phyloP scores from a whole-genome alignment of 2,329 filamentous ascomycete species.

The Beauveria sp. region DNA sequence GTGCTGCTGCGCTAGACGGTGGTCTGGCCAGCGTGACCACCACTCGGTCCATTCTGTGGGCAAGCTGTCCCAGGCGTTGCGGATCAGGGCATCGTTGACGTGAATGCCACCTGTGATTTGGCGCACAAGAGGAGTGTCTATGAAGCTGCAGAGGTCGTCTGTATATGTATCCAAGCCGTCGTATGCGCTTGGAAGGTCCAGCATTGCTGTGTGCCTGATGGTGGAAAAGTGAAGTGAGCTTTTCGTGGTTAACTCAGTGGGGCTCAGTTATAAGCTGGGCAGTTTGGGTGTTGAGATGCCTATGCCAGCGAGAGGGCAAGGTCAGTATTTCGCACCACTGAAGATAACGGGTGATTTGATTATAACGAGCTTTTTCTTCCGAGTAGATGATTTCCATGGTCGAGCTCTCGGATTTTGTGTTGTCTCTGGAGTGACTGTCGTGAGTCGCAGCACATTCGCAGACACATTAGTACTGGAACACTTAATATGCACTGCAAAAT shows the following conservation, averaged over 20 bases:
- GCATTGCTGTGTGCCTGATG: conserved; percentile 10
- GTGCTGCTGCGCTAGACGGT: conserved; percentile 23
- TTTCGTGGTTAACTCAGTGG: not conserved
- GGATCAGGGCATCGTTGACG: conserved; percentile 26
- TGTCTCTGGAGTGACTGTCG: no score
- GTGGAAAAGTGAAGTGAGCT: not conserved
- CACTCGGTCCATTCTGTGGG: conserved; percentile 24
- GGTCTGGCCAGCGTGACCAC: conserved; percentile 22
- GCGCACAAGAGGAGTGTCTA: conserved; percentile 21
- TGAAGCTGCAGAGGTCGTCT: conserved; percentile 17
- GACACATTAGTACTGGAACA: no score
- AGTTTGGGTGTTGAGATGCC: no score
- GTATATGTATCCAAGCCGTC: conserved; percentile 17
- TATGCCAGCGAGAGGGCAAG: no score
- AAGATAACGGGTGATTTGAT: no score
- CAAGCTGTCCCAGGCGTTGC: conserved; percentile 22
- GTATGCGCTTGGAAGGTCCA: conserved; percentile 14
- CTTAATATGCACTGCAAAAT: no score
- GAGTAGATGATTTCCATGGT: no score
- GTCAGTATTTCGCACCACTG: no score
- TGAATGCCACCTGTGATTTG: conserved; percentile 27
- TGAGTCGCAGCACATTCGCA: no score
- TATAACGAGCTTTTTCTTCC: no score
- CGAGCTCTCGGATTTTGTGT: no score
- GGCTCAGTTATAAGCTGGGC: not conserved